Evolutionary conservation across 495 filamentous ascomycete species (phyloP), one percentile per base, ranked within the genome.

Genomic region (Penicillium angulare): DNA sequence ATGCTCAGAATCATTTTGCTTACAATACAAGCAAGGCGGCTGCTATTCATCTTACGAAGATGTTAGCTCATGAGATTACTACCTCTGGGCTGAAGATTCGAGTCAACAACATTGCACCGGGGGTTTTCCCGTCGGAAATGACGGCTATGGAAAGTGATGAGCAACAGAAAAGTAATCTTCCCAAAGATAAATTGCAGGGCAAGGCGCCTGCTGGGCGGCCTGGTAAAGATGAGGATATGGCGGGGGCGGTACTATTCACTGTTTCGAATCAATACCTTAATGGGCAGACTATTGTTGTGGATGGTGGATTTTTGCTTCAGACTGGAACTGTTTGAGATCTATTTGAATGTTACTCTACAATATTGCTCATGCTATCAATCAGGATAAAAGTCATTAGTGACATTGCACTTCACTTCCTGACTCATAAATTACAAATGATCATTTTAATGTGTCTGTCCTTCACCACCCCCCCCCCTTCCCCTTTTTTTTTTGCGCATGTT

Each of bases 141-240:
- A 84, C 81, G 5, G 63, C 80, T 0, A 57, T 64, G 45, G 78
- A 73, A 38, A 80, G 73, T 52, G 69, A 73, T 43, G 73, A 79
- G 46, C 72, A 76, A 49, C 71, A 90, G 63, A 89, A 89, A 81
- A 87, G 79, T 56, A 61, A 71, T 3, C 59, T 91, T 4, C 72
- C 78, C 0, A 74, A 75, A 46, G 80, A 86, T 50, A 83, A 86
- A 66, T 86, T 80, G 47, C 67, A 74, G 54, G 62, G 68, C 17
- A 80, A 79, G 60, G 71, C 88, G 3, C 85, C 86, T 0, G 78
- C 79, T 0, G 56, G 64, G 1, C 64, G 88, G 7, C 84, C 86
- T 0, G 87, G 87, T 0, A 81, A 80, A 29, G 88, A 90, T 61
- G 71, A 82, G 27, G 88, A 90, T 59, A 91, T 90, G 86, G 86